phyloP scores from a whole-genome alignment of 129 eudicot species.

The Oenanthe sinensis region DNA sequence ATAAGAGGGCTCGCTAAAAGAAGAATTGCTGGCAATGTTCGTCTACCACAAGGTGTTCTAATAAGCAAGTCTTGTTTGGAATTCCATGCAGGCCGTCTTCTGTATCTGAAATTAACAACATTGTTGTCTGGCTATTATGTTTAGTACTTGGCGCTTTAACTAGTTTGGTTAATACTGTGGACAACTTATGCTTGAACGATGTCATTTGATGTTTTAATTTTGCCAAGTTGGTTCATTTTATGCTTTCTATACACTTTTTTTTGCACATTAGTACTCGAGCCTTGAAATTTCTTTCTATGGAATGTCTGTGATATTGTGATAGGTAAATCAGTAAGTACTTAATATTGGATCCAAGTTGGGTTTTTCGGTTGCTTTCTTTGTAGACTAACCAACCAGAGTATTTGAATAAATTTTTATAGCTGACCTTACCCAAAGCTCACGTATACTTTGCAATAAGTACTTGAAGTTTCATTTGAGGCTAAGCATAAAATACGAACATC shows the following conservation, averaged over 20 bases:
- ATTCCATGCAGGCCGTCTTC: neutral
- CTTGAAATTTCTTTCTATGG: neutral
- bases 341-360: neutral
- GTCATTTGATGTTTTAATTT: neutral
- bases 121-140: slow-evolving; percentile 6
- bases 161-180: neutral
- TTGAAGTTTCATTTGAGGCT: neutral
- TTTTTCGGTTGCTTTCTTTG: neutral
- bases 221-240: neutral
- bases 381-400: neutral
- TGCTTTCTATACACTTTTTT: too few species aligned
- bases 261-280: neutral
- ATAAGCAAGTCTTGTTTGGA: neutral
- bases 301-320: neutral
- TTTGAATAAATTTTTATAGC: neutral
- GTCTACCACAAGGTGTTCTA: slow-evolving; percentile 9
- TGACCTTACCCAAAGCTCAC: neutral
- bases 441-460: too few species aligned
- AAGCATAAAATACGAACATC: neutral
- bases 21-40: slow-evolving; percentile 19
- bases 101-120: slow-evolving; percentile 1
- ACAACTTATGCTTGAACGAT: slow-evolving; percentile 1
- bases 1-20: slow-evolving; percentile 8
- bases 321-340: neutral
- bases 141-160: neutral